These are phyloP conservation scores for Marasmius sp. DNA, from an alignment of 1,284 basidiomycete species.

Conservation along the genomic window DNA sequence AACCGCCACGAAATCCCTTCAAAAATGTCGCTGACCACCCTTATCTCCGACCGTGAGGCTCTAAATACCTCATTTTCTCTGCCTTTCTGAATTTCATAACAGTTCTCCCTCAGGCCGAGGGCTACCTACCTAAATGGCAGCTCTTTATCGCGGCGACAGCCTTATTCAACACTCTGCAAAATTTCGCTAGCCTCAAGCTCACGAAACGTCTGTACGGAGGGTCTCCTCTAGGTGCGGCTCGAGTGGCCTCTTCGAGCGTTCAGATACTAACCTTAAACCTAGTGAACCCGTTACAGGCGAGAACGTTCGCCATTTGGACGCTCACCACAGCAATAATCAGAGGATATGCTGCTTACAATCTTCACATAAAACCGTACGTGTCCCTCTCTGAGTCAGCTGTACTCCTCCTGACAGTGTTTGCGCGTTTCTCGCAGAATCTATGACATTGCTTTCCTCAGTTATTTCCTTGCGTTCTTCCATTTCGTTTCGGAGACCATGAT, in stretches of 20 bases:
- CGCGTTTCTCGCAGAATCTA: conserved; percentile 63
- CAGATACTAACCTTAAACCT: conserved; percentile 5
- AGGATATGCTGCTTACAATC: conserved; percentile 84
- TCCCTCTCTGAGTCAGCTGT: conserved; percentile 2
- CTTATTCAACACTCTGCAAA: conserved; percentile 84
- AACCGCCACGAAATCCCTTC: no score
- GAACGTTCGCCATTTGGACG: conserved; percentile 90
- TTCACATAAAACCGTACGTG: conserved; percentile 74
- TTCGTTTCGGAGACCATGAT: conserved; percentile 86
- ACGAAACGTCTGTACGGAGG: conserved; percentile 76
- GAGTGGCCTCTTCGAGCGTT: background rate
- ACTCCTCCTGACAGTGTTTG: conserved; percentile 13
- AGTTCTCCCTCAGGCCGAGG: conserved; percentile 64
- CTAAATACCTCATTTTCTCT: background rate
- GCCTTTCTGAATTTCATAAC: background rate
- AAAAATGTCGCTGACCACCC: background rate
- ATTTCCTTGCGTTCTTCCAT: conserved; percentile 88
- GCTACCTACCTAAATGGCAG: conserved; percentile 86
- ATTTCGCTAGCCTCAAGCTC: conserved; percentile 74
- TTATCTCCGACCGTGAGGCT: background rate
- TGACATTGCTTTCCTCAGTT: conserved; percentile 85
- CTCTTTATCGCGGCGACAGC: conserved; percentile 75
- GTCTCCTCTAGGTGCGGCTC: conserved; percentile 38
- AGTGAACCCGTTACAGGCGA: conserved; percentile 85
- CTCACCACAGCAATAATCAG: conserved; percentile 80